Conservation (phyloP, 169 alveolate genomes). For the Pseudocohnilembus persalinus region DNA sequence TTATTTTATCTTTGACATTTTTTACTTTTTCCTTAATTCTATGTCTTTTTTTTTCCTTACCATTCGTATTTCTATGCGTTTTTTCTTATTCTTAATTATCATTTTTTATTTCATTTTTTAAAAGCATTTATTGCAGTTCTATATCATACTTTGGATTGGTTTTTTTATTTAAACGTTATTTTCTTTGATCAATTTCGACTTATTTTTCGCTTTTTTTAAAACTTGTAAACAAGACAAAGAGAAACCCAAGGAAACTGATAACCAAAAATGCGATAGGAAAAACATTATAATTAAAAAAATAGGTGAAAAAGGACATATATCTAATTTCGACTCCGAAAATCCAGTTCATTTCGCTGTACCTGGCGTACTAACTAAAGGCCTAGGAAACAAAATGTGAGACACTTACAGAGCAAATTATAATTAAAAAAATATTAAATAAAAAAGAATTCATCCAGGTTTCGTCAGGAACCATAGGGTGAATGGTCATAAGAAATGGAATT, state of each 20-base stretch:
- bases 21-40: too few relatives aligned
- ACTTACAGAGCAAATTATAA: conserved; percentile 57
- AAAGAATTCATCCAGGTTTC: conserved; percentile 70
- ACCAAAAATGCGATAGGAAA: conserved; percentile 20
- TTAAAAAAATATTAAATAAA: conserved; percentile 57
- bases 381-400: conserved; percentile 59
- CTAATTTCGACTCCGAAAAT: conserved; percentile 15
- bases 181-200: background rate
- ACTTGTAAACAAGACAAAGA: background rate
- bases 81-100: background rate
- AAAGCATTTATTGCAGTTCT: background rate
- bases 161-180: too few relatives aligned
- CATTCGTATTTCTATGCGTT: background rate
- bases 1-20: too few relatives aligned
- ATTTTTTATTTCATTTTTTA: too few relatives aligned
- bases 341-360: conserved; percentile 33
- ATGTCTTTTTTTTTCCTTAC: background rate
- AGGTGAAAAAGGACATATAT: conserved; percentile 43
- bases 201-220: too few relatives aligned
- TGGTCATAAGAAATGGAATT: conserved; percentile 58
- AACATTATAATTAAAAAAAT: conserved; percentile 47
- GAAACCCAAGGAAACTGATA: background rate
- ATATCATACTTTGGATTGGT: background rate
- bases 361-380: conserved; percentile 36
- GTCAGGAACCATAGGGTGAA: conserved; percentile 67